A percentile compares a stretch with the other conserved stretches of the same genome.
Conservation (phyloP, 805 yeast species). For the Wickerhamiella qilinensis region DNA sequence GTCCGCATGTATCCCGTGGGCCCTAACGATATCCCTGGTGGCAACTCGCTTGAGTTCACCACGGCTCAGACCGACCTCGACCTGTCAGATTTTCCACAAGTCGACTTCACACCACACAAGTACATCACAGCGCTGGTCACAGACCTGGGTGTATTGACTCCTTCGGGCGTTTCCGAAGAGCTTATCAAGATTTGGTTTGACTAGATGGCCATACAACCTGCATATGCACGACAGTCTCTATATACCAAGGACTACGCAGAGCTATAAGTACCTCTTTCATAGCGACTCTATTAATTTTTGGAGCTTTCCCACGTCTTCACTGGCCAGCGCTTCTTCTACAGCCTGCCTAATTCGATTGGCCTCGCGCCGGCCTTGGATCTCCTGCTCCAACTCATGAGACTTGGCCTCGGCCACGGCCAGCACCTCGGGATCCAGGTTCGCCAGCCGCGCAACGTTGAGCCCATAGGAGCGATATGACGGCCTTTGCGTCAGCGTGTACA, state of each 20-base stretch:
- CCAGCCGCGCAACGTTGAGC: conserved; percentile 66
- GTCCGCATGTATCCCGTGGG: conserved; percentile 91
- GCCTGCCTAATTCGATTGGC: not conserved
- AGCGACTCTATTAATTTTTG: too few species aligned
- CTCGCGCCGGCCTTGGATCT: not conserved
- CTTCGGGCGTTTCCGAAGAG: conserved; percentile 97
- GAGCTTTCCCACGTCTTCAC: too few species aligned
- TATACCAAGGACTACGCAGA: too few species aligned
- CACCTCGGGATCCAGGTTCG: conserved; percentile 30
- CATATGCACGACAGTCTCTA: too few species aligned
- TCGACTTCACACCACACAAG: conserved; percentile 93
- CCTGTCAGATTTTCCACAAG: conserved; percentile 34
- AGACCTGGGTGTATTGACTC: conserved; percentile 91
- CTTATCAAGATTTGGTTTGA: conserved; percentile 97
- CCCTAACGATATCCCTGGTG: conserved; percentile 74
- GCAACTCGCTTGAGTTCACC: conserved; percentile 27
- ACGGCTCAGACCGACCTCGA: conserved; percentile 20
- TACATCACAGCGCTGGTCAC: conserved; percentile 90
- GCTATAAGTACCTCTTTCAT: too few species aligned
- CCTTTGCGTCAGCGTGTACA: conserved; percentile 36
- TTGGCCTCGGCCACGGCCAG: conserved; percentile 15
- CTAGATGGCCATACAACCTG: too few species aligned
- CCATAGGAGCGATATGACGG: conserved; percentile 58
- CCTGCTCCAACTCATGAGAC: conserved; percentile 15
- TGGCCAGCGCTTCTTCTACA: too few species aligned